Evolutionary conservation across 345 rosid species (phyloP).

Genomic region (Eutrema yunnanense): DNA sequence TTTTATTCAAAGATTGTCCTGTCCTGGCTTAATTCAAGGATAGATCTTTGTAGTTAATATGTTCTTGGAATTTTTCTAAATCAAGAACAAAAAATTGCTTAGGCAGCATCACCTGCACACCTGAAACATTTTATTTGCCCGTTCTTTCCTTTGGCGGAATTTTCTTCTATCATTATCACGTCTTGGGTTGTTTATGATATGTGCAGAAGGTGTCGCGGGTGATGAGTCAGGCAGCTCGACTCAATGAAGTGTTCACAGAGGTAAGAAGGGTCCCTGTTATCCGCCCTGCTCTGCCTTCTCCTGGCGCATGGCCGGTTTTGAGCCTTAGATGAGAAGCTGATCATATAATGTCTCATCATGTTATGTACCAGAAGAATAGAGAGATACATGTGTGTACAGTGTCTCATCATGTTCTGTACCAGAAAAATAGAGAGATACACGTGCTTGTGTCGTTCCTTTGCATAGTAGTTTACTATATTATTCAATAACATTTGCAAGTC

Average conservation of each 20-base stretch:
- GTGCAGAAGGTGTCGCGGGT: slow-evolving; percentile 25
- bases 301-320: slow-evolving; percentile 68
- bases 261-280: slow-evolving; percentile 75
- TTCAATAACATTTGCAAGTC: neutral
- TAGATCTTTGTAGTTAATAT: neutral
- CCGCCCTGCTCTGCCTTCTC: slow-evolving; percentile 53
- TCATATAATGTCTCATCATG: neutral
- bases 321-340: slow-evolving; percentile 23
- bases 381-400: neutral
- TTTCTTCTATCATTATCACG: neutral
- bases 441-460: neutral
- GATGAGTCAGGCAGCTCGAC: slow-evolving; percentile 75
- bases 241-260: slow-evolving; percentile 83
- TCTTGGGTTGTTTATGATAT: slow-evolving; percentile 16
- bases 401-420: neutral
- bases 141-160: neutral
- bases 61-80: neutral
- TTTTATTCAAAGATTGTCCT: neutral
- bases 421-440: neutral
- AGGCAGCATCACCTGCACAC: neutral
- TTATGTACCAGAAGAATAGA: neutral
- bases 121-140: neutral
- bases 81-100: neutral
- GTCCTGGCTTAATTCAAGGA: neutral
- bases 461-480: neutral